phyloP scores from a whole-genome alignment of 2,329 filamentous ascomycete species.

The Fusarium annulatum region DNA sequence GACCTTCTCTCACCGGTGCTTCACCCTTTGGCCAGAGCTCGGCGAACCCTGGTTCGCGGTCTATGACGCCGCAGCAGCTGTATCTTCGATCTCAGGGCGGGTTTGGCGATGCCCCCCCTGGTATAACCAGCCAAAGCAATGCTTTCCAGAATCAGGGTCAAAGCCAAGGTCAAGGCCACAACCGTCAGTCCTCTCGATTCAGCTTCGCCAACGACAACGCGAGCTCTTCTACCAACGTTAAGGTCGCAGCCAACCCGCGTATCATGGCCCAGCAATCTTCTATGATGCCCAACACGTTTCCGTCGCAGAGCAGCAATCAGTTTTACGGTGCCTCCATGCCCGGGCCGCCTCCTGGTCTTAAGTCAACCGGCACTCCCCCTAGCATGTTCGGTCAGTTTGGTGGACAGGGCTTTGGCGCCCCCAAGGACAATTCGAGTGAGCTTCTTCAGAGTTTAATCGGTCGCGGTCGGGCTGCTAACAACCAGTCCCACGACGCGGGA shows the following conservation, averaged over 20 bases:
- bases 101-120: constrained; percentile 70
- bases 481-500: constrained; percentile 83
- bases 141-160: constrained; percentile 58
- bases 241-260: constrained; percentile 81
- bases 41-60: constrained; percentile 69
- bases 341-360: constrained; percentile 92
- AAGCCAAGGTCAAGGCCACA: constrained; percentile 72
- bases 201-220: constrained; percentile 84
- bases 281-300: constrained; percentile 80
- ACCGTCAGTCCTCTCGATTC: constrained; percentile 86
- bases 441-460: constrained; percentile 86
- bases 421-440: constrained; percentile 74
- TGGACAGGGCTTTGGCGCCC: constrained; percentile 73
- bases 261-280: constrained; percentile 86
- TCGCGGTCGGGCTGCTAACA: constrained; percentile 72
- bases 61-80: constrained; percentile 84
- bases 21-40: constrained; percentile 61
- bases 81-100: constrained; percentile 71
- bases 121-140: constrained; percentile 60
- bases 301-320: constrained; percentile 70
- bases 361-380: constrained; percentile 93
- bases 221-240: constrained; percentile 65
- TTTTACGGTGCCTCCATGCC: constrained; percentile 89
- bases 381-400: constrained; percentile 96
- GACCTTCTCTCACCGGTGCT: constrained; percentile 57